phyloP scores from a whole-genome alignment of 2,329 filamentous ascomycete species.

The Eutypa lata region DNA sequence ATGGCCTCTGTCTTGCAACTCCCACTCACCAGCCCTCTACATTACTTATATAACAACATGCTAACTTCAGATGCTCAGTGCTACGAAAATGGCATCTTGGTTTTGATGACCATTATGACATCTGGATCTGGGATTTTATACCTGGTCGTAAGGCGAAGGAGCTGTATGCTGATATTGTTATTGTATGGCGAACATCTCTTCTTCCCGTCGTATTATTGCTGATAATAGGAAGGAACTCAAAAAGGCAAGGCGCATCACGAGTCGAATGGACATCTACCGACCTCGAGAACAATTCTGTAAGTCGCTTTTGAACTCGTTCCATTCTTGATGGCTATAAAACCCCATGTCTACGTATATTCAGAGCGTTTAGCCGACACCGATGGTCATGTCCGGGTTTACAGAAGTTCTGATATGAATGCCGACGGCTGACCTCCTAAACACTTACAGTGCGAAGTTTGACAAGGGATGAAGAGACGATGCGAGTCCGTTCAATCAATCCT shows the following conservation, averaged over 20 bases:
- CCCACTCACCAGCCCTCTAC: neutral
- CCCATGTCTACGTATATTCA: neutral
- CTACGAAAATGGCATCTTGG: constrained; percentile 22
- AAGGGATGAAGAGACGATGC: constrained; percentile 20
- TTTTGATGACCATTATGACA: constrained; percentile 27
- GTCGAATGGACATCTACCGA: constrained; percentile 20
- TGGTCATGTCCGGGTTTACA: neutral
- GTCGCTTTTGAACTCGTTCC: neutral
- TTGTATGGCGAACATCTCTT: constrained; percentile 8
- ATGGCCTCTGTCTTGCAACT: neutral
- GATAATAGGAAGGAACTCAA: constrained; percentile 20
- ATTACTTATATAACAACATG: neutral
- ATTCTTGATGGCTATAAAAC: neutral
- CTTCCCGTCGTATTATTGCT: neutral
- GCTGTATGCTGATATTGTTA: constrained; percentile 18
- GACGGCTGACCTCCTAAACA: neutral
- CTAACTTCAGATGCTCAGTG: neutral
- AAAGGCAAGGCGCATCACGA: constrained; percentile 23
- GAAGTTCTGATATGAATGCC: neutral
- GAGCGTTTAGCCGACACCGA: neutral
- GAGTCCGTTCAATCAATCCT: constrained; percentile 23
- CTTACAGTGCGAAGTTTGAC: constrained; percentile 18
- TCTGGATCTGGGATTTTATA: constrained; percentile 29
- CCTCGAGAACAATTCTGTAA: constrained; percentile 18
- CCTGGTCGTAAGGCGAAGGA: constrained; percentile 12